Base-by-base conservation (phyloP, 352 stramenopile genomes). In the Globisporangium solare region DNA sequence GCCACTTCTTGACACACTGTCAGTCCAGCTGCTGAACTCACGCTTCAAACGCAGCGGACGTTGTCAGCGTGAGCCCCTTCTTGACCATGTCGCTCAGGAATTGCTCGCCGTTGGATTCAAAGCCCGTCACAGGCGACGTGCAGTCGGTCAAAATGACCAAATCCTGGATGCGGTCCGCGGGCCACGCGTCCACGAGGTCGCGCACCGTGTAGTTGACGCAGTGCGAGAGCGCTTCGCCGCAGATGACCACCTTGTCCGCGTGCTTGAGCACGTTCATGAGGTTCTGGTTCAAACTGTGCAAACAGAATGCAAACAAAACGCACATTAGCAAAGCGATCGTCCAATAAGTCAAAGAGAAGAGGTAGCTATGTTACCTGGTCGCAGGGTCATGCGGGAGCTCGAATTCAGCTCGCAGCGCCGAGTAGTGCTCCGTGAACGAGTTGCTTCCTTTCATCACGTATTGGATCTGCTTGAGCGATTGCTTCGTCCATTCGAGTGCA, bases 191-290 rank as follows among this genome's bases (percentile, higher is more conserved):
- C 0, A 96, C 74, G 41, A 99, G 79, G 61, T 98, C 94, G 17
- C 94, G 76, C 10, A 97, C 70, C 0, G 95, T 98, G 74, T 97
- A 98, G 69, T 99, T 98, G 31, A 99, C 95, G 73, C 96, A 99
- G 70, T 99, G 96, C 41, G 89, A 98, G 59, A 96, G 74, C 7
- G 96, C 95, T 69, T 99, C 92, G 22, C 96, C 96, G 54, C 90
- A 97, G 37, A 99, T 74, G 14, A 97, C 60, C 2, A 99, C 80
- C 51, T 82, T 79, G 67, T 89, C 79, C 3, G 83, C 79, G n/a
- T 75, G 73, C 69, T 85, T 85, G 53, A 99, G 81, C 20, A 77
- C 75, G 18, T 88, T 73, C 47, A 98, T 76, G 31, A 99, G 74
- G 17, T 63, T 51, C 41, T 83, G 61, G 67, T 98, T 97, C 37